Base-by-base conservation (phyloP, 257 asterid species). In the Solanum neorickii region DNA sequence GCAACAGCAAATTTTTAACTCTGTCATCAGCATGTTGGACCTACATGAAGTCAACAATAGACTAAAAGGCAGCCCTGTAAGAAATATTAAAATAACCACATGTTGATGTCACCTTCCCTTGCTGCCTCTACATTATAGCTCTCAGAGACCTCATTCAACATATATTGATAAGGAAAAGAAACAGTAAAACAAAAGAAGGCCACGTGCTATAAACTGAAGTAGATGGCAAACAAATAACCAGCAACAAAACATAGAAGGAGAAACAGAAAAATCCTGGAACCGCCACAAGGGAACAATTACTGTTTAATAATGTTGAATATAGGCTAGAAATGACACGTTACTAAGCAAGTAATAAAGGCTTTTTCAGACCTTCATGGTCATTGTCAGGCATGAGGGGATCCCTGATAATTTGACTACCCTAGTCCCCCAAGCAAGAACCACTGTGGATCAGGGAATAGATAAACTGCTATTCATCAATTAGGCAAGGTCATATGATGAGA, bases 1-100 rank as follows among this genome's bases (percentile, higher is more conserved):
- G 91, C 31, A 92, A 15, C 29, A 96, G 95, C 89, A 90, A 86
- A 91, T 92, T 93, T 86, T 90, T 93, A 87, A 95, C 97, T 89
- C 41, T 93, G 92, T 96, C 99, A 74, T 92, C 96, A 87, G 93
- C 97, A 77, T 92, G 90, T 68, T 92, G 92, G 56, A 93, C 97
- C 99, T 96, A 84, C 88, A 91, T 86, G 70, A 87, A 88, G 83
- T 47, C 16, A 78, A 80, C 20, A 80, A 29, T 47, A 47, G 44
- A 47, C 42, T 80, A 80, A 47, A 47, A 23, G 23, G 42, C 29
- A 35, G 44, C 12, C 18, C 85, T 5, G 44, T 47, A 80, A 49
- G 20, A 80, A 6, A 44, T 47, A 80, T 18, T 5, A 47, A 9
- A 78, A 16, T 25, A 46, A 47, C 44, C 27, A 80, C 44, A 80